Percentiles rank a stretch among this genome's conserved stretches.
Evolutionary conservation across 352 stramenopile species (phyloP).

Genomic region (Pythium dissimile): DNA sequence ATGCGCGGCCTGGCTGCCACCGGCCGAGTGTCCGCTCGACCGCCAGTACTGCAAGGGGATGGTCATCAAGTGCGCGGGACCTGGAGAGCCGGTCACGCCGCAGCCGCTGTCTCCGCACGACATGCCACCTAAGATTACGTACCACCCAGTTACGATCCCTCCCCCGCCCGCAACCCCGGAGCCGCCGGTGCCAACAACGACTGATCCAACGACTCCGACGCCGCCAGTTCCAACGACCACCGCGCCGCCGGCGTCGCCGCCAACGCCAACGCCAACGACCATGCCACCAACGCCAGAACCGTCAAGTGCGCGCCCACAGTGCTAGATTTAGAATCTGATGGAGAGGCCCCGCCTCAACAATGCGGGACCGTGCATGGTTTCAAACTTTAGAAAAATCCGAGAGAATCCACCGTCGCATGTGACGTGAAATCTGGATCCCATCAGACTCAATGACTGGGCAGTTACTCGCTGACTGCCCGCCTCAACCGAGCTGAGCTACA

Average conservation of each 20-base stretch:
- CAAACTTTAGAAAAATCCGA: too few species aligned
- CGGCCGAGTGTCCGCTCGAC: constrained; percentile 26
- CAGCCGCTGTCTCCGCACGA: constrained; percentile 1
- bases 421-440: too few species aligned
- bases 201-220: not conserved
- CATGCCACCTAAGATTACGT: constrained; percentile 13
- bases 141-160: constrained; percentile 15
- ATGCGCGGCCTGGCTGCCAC: constrained; percentile 28
- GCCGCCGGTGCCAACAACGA: not conserved
- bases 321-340: too few species aligned
- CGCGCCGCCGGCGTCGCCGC: not conserved
- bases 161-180: not conserved
- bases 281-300: not conserved
- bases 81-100: constrained; percentile 1
- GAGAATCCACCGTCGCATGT: too few species aligned
- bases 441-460: too few species aligned
- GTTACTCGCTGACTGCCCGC: too few species aligned
- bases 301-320: too few species aligned
- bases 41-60: constrained; percentile 31
- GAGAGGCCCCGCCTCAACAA: too few species aligned
- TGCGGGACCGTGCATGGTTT: too few species aligned
- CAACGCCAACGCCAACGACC: not conserved
- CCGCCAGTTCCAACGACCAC: not conserved
- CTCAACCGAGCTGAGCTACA: too few species aligned
- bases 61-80: constrained; percentile 25